Evolutionary conservation across 2,329 filamentous ascomycete genomes (phyloP).

Genomic region (Fusarium foetens): DNA sequence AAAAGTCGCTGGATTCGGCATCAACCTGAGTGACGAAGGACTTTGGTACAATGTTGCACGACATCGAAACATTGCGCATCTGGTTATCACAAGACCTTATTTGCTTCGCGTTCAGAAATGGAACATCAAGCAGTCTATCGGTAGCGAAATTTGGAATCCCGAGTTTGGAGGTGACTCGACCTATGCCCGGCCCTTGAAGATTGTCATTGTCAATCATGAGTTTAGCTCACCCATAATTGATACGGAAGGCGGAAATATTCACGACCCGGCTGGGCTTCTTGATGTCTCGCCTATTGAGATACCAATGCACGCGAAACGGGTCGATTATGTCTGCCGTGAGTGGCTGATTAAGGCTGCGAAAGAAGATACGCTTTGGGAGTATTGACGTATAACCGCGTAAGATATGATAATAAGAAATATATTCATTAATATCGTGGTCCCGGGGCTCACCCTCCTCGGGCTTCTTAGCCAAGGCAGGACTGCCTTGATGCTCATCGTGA

Average conservation of each 20-base stretch:
- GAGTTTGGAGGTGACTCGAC: slow-evolving; percentile 29
- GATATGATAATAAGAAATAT: not conserved
- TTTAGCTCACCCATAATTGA: slow-evolving; percentile 19
- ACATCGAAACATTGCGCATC: slow-evolving; percentile 4
- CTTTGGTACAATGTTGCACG: slow-evolving; percentile 28
- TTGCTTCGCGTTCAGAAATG: slow-evolving; percentile 12
- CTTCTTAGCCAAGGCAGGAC: not conserved
- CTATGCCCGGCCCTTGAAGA: slow-evolving; percentile 21
- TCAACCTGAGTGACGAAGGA: slow-evolving; percentile 20
- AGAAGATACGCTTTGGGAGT: slow-evolving; percentile 16
- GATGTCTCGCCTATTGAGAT: slow-evolving; percentile 9
- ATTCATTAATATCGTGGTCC: too few species aligned
- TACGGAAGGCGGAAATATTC: not conserved
- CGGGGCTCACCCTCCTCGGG: not conserved
- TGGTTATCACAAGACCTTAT: slow-evolving; percentile 18
- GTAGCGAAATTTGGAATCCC: slow-evolving; percentile 7
- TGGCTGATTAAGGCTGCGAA: slow-evolving; percentile 27
- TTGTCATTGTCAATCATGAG: slow-evolving; percentile 28
- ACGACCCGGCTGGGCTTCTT: slow-evolving; percentile 14
- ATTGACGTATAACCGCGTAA: not conserved
- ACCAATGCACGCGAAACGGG: slow-evolving; percentile 4
- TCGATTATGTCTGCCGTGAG: slow-evolving; percentile 26
- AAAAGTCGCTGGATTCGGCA: slow-evolving; percentile 24
- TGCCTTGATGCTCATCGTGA: not conserved
- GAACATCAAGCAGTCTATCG: slow-evolving; percentile 27